Conservation (phyloP, 2,329 filamentous ascomycete genomes). For the Chaetoscypha palmicola region DNA sequence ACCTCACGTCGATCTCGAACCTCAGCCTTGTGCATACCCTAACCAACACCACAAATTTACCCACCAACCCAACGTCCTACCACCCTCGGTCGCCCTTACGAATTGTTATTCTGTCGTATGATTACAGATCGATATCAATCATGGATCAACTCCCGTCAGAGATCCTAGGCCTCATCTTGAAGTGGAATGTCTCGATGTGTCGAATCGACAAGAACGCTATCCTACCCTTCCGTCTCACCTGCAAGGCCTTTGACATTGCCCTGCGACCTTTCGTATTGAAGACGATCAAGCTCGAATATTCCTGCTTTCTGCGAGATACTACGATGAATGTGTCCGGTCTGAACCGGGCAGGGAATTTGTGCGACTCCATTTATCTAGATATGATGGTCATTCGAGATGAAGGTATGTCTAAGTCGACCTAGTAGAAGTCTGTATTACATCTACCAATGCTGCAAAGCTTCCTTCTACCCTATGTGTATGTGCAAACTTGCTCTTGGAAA, state of each 20-base stretch:
- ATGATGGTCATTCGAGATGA: constrained; percentile 48
- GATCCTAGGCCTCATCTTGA: constrained; percentile 41
- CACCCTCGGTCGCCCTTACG: too few relatives aligned
- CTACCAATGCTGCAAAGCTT: background rate
- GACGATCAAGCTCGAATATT: constrained; percentile 45
- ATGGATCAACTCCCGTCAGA: constrained; percentile 43
- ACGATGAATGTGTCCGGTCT: constrained; percentile 36
- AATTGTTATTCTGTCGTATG: too few relatives aligned
- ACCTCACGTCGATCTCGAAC: background rate
- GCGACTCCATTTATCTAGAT: constrained; percentile 44
- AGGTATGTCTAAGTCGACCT: constrained; percentile 36
- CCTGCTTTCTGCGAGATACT: constrained; percentile 35
- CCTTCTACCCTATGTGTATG: background rate
- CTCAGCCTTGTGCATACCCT: background rate
- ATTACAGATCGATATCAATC: too few relatives aligned
- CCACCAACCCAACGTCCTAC: too few relatives aligned
- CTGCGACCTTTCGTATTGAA: constrained; percentile 40
- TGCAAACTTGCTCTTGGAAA: background rate
- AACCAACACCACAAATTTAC: background rate
- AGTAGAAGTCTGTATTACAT: too few relatives aligned
- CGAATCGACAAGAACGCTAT: constrained; percentile 39
- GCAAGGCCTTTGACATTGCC: constrained; percentile 41
- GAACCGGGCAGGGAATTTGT: constrained; percentile 41
- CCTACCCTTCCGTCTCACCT: constrained; percentile 42
- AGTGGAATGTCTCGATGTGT: constrained; percentile 34